Evolutionary conservation across 2,329 filamentous ascomycete genomes (phyloP), one percentile per base, ranked within the genome.

Genomic region (Fusarium tjaetaba): DNA sequence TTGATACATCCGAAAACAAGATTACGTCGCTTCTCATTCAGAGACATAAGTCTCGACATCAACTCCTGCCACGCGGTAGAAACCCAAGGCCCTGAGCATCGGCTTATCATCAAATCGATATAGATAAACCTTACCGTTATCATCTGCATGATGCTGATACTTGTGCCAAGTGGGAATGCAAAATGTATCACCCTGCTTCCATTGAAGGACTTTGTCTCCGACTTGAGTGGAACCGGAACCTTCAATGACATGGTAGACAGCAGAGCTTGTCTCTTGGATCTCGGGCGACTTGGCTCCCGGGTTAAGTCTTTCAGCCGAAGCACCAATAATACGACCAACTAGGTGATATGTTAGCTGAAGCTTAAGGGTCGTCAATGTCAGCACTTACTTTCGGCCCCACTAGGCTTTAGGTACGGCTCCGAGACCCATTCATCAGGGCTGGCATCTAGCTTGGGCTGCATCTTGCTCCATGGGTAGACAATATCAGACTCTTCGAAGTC

Each of bases 91-190:
- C 16, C 80, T 83, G 6, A 89, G 78, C 86, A 90, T 88, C 0
- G 87, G 87, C 79, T 84, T 86, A 70, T 90, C 88, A 70, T 88
- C 84, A 68, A 89, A 88, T 1, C 85, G 81, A 68, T 88, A 89
- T 34, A 89, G 69, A 73, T 89, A 89, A 1, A 85, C 84, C 1
- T 78, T 79, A 5, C 65, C 68, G 3, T 64, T 57, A 0, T 4
- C 5, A 18, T 78, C 78, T 4, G 86, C 84, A 60, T 83, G 82
- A 71, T 88, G 86, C 73, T 87, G 82, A 66, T 86, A 88, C 18
- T 67, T 75, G 56, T 87, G 78, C 88, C 88, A 89, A 0, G 86
- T 77, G 0, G 88, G 88, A 18, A 90, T 80, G 68, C 85, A 87
- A 65, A 90, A 89, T 0, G 86, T 89, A 74, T 90, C 88, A 5